Evolutionary conservation across 495 filamentous ascomycete species (phyloP).

Genomic region (Viridothelium virens): DNA sequence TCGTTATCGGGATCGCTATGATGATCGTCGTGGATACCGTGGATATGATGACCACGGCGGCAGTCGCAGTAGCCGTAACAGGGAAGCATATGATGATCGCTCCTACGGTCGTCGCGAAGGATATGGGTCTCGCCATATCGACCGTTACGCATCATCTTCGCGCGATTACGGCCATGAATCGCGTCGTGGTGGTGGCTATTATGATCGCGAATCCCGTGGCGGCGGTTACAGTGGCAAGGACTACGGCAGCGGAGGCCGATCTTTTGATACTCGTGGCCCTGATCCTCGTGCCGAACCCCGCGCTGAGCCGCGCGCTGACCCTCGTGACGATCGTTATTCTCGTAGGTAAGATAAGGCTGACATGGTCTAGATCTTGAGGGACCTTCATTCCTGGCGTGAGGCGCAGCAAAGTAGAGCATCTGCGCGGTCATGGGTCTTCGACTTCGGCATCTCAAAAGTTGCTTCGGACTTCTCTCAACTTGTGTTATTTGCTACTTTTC

Average conservation of each 20-base stretch:
- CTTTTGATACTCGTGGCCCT: slow-evolving; percentile 21
- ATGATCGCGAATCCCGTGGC: slow-evolving; percentile 30
- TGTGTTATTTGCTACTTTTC: slow-evolving; percentile 8
- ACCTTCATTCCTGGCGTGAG: neutral
- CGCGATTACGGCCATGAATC: slow-evolving; percentile 54
- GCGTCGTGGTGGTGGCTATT: slow-evolving; percentile 40
- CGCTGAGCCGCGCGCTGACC: slow-evolving; percentile 15
- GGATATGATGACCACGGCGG: slow-evolving; percentile 33
- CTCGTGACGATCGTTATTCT: slow-evolving; percentile 10
- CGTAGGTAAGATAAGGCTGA: slow-evolving; percentile 5
- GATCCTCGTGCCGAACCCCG: slow-evolving; percentile 17
- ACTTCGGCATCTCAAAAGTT: neutral
- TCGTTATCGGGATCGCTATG: slow-evolving; percentile 29
- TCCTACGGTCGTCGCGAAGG: slow-evolving; percentile 45
- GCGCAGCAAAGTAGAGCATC: slow-evolving; percentile 2
- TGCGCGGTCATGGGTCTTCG: neutral
- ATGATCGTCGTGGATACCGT: slow-evolving; percentile 31
- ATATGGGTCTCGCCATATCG: slow-evolving; percentile 58
- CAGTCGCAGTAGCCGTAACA: slow-evolving; percentile 10
- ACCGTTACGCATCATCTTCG: slow-evolving; percentile 55
- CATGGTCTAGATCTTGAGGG: neutral
- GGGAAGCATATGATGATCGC: slow-evolving; percentile 50
- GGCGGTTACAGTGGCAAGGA: slow-evolving; percentile 21
- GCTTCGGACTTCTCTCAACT: neutral
- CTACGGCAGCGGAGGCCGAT: slow-evolving; percentile 29